Evolutionary conservation across 2,329 filamentous ascomycete genomes (phyloP), one percentile per base, ranked within the genome.

Genomic region (Neoascochyta sp.): DNA sequence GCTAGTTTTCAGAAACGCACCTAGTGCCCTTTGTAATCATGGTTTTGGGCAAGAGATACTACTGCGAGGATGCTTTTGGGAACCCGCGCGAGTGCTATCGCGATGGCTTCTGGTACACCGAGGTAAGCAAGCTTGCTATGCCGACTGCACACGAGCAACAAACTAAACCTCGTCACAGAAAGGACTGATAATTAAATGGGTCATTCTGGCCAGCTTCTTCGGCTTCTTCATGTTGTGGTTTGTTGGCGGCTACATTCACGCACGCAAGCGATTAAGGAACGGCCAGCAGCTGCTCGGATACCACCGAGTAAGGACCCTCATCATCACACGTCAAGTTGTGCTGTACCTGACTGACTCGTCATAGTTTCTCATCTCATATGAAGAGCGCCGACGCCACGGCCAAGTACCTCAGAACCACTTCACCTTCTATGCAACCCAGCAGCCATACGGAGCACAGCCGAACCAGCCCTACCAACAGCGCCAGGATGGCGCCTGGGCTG

Each of bases 171-270:
- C 5, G 11, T 10, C 11, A 35, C 34, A 83, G 78, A 73, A 71
- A 19, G 81, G 78, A 34, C 63, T 73, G 33, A 80, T 81, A 35
- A 68, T 87, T 50, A 84, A 86, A 62, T 90, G 83, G 76, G 70
- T 74, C 25, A 64, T 90, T 37, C 77, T 89, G 52, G 73, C 75
- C 38, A 65, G 69, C 40, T 57, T 90, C 43, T 67, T 85, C 47
- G 36, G 72, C 32, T 33, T 78, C 37, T 63, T 86, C 50, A 57
- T 77, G 29, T 49, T 70, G 22, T 86, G 80, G 69, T 68, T 88
- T 50, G 45, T 85, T 31, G 69, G 76, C 36, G 83, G 83, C 39
- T 83, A 83, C 59, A 63, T 76, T 25, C 86, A 90, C 62, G 86
- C 84, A 24, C 76, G 76, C 57, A 64, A 65, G 24, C 73, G 86